Evolutionary conservation across 257 asterid genomes (phyloP).

Genomic region (Sherardia arvensis): DNA sequence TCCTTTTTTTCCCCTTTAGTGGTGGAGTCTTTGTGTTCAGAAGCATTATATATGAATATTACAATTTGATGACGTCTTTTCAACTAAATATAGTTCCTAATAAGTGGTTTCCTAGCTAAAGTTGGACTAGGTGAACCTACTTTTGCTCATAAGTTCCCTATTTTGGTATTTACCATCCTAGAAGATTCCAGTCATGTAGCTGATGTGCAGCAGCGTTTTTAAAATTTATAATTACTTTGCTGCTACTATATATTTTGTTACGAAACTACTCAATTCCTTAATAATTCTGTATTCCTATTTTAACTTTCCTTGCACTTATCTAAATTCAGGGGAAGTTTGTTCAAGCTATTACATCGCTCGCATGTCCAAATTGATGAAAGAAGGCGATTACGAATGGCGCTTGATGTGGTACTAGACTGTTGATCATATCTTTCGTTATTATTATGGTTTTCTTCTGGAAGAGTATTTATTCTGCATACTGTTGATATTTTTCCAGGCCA

Average conservation of each 20-base stretch:
- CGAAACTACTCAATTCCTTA: background rate
- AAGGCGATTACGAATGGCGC: constrained; percentile 85
- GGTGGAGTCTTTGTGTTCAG: background rate
- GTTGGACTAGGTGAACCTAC: background rate
- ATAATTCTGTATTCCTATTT: background rate
- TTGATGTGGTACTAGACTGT: constrained; percentile 68
- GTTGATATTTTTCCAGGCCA: constrained; percentile 58
- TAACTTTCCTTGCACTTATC: constrained; percentile 1
- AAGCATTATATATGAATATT: background rate
- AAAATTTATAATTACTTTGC: background rate
- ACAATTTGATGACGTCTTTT: background rate
- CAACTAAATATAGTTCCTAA: background rate
- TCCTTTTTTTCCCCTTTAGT: background rate
- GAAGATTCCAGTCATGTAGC: background rate
- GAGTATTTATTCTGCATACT: constrained; percentile 9
- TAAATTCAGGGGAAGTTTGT: constrained; percentile 87
- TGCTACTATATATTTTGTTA: background rate
- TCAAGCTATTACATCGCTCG: constrained; percentile 77
- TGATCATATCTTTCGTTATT: background rate
- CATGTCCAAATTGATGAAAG: constrained; percentile 70
- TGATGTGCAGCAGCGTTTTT: background rate
- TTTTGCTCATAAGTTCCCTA: background rate
- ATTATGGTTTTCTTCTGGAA: background rate
- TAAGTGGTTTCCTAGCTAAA: background rate
- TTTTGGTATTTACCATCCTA: background rate